Evolutionary conservation across 768 basidiomycete species (phyloP), one percentile per base, ranked within the genome.

Genomic region (Mycena alexandri): DNA sequence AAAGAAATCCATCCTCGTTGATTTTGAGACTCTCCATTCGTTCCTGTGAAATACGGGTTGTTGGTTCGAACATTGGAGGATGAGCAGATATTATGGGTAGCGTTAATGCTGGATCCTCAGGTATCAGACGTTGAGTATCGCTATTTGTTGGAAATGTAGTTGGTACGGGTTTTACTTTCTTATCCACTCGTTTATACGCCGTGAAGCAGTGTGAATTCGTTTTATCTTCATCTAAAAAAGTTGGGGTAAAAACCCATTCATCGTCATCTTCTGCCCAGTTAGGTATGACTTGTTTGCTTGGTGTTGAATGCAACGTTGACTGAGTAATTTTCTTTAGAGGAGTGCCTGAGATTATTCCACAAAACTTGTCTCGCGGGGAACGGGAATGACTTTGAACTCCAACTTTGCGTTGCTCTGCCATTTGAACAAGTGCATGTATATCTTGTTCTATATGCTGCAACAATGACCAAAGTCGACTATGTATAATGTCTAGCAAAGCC

Each of bases 161-260:
- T 2, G 53, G 41, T 8, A 55, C 53, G 1, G 53, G 53, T 38
- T 42, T 36, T 1, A 55, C 53, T 17, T 55, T 55, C 36, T 16
- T n/a, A 25, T 55, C 53, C 16, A 55, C 53, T 38, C 53, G 34
- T 41, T 55, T 55, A 33, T 55, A 55, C 2, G 41, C 41, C 1
- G 53, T 55, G 36, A 55, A 41, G 22, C 36, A 36, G 21, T 55
- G 53, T 2, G 17, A 6, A 10, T 7, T 21, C 2, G 11, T 19
- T 41, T 42, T 24, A 13, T 55, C 41, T 42, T 55, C 53, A 17
- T 55, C 53, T 13, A 17, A 2, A 17, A 51, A 8, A 11, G 50
- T 51, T 17, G 50, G 50, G 10, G 6, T 17, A 9, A 51, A 51
- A 29, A 51, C 33, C 12, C 14, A 51, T 19, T 51, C 50, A 33